phyloP scores from a whole-genome alignment of 257 asterid genomes.

The Linaria vulgaris region DNA sequence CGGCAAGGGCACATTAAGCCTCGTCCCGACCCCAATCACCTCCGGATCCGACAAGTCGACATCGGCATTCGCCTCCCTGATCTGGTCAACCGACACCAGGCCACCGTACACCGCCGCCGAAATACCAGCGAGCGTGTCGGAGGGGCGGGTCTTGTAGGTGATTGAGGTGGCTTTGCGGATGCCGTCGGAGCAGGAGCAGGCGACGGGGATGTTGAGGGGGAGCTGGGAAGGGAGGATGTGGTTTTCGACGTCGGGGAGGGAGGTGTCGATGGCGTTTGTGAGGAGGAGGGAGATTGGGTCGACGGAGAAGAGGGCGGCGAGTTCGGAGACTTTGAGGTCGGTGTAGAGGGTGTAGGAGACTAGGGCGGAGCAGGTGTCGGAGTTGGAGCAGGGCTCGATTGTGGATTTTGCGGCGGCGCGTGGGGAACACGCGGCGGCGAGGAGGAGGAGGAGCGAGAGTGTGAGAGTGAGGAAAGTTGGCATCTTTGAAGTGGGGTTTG shows the following conservation, averaged over 20 bases:
- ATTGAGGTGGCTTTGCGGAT: constrained; percentile 69
- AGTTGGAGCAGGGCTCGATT: constrained; percentile 87
- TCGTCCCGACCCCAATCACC: constrained; percentile 61
- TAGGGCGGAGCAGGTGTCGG: constrained; percentile 71
- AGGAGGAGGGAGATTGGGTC: constrained; percentile 88
- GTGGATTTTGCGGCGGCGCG: constrained; percentile 68
- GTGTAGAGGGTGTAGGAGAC: constrained; percentile 93
- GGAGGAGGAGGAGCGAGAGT: too few relatives aligned
- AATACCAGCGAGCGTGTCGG: constrained; percentile 68
- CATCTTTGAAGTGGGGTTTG: not conserved
- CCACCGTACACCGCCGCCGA: constrained; percentile 63
- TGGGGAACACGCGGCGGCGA: constrained; percentile 32
- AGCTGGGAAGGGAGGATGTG: constrained; percentile 84
- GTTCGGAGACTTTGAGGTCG: constrained; percentile 89
- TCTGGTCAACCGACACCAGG: constrained; percentile 86
- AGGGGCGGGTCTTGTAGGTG: constrained; percentile 71
- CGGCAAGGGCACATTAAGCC: constrained; percentile 73
- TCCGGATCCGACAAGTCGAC: constrained; percentile 67
- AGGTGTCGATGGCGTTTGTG: constrained; percentile 72
- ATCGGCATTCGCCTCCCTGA: constrained; percentile 66
- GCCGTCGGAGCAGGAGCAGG: constrained; percentile 84
- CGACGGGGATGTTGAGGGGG: constrained; percentile 68
- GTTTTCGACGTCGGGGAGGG: constrained; percentile 84
- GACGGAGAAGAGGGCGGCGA: constrained; percentile 74
- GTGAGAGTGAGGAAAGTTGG: constrained; percentile 7